Evolutionary conservation across 192 early-diverging fungal genomes (phyloP), one percentile per base, ranked within the genome.

Genomic region (Backusella sp.): DNA sequence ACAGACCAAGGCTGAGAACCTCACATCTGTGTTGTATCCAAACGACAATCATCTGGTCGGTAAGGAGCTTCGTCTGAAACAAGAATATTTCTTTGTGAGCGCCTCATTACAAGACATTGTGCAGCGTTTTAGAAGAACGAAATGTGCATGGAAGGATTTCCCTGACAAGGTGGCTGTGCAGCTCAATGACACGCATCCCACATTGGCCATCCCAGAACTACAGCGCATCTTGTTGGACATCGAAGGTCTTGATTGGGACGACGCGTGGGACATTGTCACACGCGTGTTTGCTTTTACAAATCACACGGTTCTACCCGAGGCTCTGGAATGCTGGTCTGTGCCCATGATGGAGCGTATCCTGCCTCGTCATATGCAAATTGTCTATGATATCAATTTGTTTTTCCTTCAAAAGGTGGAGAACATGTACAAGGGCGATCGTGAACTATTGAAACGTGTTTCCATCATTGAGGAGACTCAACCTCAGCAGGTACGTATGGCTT

Each of bases 381-480:
- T 99, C 82, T 99, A 97, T 81, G 97, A 99, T 82, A 94, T 99
- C 88, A 99, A 99, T 82, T 84, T 99, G 86, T 99, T 91, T 90
- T 99, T 99, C 85, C 84, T 99, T 76, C 97, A 99, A 88, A 85
- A 86, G 69, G 96, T 99, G 19, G 97, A 99, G 85, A 87, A 86
- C 79, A 82, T 80, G 79, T 94, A 85, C 83, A 95, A 96, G 15
- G 89, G 89, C 75, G 95, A 99, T 82, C 95, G 97, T 65, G 92
- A 91, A 68, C 83, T 95, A 32, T 86, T 97, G 46, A 88, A 91
- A 69, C 87, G 89, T 73, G 92, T 98, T 86, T 98, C 96, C 36
- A 93, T 98, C 84, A 98, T 99, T 77, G 96, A 98, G 81, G 97
- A 99, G 85, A 80, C 84, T 49, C 86, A 82, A 75, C 95, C 96